These are phyloP conservation scores for Tulasnella sp. DNA, from an alignment of 768 basidiomycete species.

Conservation along the genomic window DNA sequence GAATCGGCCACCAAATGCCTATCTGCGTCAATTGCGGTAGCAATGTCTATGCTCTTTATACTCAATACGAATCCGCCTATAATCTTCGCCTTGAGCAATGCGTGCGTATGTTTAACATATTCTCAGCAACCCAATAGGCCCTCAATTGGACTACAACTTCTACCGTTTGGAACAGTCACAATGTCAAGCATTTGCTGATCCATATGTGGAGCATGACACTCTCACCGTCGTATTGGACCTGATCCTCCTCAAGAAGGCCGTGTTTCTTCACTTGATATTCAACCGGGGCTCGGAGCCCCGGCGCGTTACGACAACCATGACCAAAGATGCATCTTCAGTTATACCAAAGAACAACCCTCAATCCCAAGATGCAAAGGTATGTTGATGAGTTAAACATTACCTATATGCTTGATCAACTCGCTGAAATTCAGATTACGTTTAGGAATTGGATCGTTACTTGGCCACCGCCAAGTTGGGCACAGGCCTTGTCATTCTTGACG, in stretches of 20 bases:
- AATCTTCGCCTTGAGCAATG: constrained; percentile 79
- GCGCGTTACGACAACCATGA: constrained; percentile 21
- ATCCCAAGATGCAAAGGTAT: neutral
- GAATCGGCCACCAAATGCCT: too few species aligned
- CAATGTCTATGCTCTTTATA: constrained; percentile 61
- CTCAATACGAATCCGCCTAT: constrained; percentile 65
- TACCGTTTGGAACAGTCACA: constrained; percentile 23
- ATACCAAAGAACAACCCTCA: neutral
- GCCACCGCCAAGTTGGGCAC: constrained; percentile 50
- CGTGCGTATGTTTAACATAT: constrained; percentile 42
- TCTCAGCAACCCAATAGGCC: neutral
- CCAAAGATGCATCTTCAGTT: too few species aligned
- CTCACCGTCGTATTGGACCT: constrained; percentile 68
- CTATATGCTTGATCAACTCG: neutral
- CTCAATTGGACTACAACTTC: neutral
- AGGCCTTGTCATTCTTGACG: constrained; percentile 53
- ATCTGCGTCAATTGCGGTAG: constrained; percentile 70
- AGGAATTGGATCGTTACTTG: constrained; percentile 44
- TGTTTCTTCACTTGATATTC: constrained; percentile 72
- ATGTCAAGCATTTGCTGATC: constrained; percentile 54
- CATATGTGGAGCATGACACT: constrained; percentile 76
- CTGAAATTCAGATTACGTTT: neutral
- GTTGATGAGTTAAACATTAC: neutral
- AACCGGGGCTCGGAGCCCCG: constrained; percentile 64
- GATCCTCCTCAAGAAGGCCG: constrained; percentile 69